These are phyloP conservation scores for Epichloe glyceriae DNA, from an alignment of 2,329 filamentous ascomycete genomes.

Conservation along the genomic window DNA sequence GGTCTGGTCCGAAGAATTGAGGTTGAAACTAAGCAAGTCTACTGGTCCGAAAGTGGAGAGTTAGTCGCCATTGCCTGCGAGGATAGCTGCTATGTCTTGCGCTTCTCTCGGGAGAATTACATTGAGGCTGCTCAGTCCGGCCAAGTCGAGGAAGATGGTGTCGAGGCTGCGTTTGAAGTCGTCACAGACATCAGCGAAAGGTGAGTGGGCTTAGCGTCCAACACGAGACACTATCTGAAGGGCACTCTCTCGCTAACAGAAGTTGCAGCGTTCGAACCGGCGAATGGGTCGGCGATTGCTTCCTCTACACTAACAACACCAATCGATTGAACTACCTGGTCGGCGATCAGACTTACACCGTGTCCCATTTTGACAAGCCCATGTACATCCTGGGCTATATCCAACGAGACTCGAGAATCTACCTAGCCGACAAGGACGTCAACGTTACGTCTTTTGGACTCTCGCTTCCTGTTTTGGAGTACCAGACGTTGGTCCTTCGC, in stretches of 20 bases:
- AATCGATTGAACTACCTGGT: constrained; percentile 97
- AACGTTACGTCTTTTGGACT: constrained; percentile 80
- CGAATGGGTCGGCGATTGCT: constrained; percentile 97
- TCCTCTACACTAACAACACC: constrained; percentile 95
- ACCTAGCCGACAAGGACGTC: constrained; percentile 92
- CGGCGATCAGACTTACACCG: constrained; percentile 93
- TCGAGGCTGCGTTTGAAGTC: constrained; percentile 91
- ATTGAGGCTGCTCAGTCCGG: constrained; percentile 70
- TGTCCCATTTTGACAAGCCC: constrained; percentile 90
- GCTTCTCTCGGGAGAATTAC: constrained; percentile 84
- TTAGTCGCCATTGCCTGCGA: constrained; percentile 87
- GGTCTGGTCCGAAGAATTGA: constrained; percentile 86
- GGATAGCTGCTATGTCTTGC: constrained; percentile 86
- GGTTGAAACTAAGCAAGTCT: constrained; percentile 60
- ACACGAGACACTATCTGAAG: not conserved
- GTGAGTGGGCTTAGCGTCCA: constrained; percentile 26
- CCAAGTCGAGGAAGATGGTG: constrained; percentile 76
- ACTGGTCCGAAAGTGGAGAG: constrained; percentile 96
- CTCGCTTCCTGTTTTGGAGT: constrained; percentile 86
- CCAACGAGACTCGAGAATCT: constrained; percentile 86
- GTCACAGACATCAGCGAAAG: constrained; percentile 91
- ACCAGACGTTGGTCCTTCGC: constrained; percentile 88
- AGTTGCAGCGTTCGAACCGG: constrained; percentile 68
- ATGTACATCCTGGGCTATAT: constrained; percentile 96
- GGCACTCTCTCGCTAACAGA: not conserved